Percentiles rank a stretch among this genome's conserved stretches.
phyloP scores from a whole-genome alignment of 2,329 filamentous ascomycete species.

The Zalaria obscura region DNA sequence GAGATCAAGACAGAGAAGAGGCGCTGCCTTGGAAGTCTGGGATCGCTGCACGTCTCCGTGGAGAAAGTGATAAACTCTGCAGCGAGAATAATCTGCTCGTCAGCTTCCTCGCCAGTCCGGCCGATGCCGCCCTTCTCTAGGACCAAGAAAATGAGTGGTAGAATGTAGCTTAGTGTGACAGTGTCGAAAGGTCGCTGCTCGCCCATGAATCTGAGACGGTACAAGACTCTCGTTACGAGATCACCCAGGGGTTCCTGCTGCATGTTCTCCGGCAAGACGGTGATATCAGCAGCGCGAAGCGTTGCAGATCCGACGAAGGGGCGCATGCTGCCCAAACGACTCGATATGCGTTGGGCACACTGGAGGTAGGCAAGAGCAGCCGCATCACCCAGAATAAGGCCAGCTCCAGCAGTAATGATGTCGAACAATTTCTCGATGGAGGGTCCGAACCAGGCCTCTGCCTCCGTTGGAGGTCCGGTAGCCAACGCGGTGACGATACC shows the following conservation, averaged over 20 bases:
- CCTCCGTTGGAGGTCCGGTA: slow-evolving; percentile 76
- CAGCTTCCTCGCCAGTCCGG: slow-evolving; percentile 57
- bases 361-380: slow-evolving; percentile 67
- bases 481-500: slow-evolving; percentile 75
- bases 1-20: slow-evolving; percentile 58
- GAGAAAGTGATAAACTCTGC: slow-evolving; percentile 84
- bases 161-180: slow-evolving; percentile 73
- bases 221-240: slow-evolving; percentile 76
- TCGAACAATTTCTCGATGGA: slow-evolving; percentile 61
- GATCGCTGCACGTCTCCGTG: slow-evolving; percentile 62
- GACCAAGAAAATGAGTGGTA: slow-evolving; percentile 69
- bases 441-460: slow-evolving; percentile 73
- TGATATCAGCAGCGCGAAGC: slow-evolving; percentile 62
- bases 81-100: slow-evolving; percentile 79
- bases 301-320: slow-evolving; percentile 81
- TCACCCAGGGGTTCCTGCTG: slow-evolving; percentile 66
- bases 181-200: slow-evolving; percentile 91
- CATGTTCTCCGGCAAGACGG: slow-evolving; percentile 56
- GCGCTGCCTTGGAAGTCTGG: slow-evolving; percentile 60
- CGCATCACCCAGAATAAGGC: slow-evolving; percentile 65
- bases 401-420: slow-evolving; percentile 66
- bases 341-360: slow-evolving; percentile 61
- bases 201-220: slow-evolving; percentile 75
- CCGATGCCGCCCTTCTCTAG: slow-evolving; percentile 69
- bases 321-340: slow-evolving; percentile 60